These are phyloP conservation scores for Dryas octopetala DNA, from an alignment of 306 rosid genomes.

Conservation along the genomic window DNA sequence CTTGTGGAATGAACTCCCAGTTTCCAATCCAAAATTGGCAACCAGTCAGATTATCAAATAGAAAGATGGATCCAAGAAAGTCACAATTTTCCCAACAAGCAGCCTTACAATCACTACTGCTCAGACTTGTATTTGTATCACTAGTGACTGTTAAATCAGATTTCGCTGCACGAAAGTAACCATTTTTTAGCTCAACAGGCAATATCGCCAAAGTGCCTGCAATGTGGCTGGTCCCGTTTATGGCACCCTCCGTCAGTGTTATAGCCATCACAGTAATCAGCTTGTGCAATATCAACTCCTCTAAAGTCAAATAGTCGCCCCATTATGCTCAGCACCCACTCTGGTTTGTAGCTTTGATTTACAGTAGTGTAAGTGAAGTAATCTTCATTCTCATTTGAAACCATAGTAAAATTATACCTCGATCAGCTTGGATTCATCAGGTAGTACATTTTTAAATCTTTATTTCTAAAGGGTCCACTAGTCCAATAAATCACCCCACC, in stretches of 20 bases:
- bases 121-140: neutral
- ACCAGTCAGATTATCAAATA: neutral
- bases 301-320: neutral
- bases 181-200: neutral
- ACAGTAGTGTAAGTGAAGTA: neutral
- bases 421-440: neutral
- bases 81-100: conserved; percentile 10
- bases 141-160: neutral
- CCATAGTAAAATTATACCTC: conserved; percentile 2
- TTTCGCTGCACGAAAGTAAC: neutral
- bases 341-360: neutral
- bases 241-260: conserved; percentile 14
- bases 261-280: conserved; percentile 8
- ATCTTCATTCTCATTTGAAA: conserved; percentile 7
- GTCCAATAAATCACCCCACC: neutral
- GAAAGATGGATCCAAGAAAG: neutral
- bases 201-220: neutral
- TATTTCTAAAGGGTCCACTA: conserved; percentile 5
- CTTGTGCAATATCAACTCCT: neutral
- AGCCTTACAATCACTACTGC: conserved; percentile 3
- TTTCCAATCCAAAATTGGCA: conserved; percentile 1
- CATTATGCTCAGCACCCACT: neutral
- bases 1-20: conserved; percentile 1
- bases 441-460: neutral
- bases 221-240: neutral